A percentile compares a stretch with the other conserved stretches of the same genome.
These are phyloP conservation scores for Meripilus lineatus DNA, from an alignment of 1,284 basidiomycete species.

Conservation along the genomic window DNA sequence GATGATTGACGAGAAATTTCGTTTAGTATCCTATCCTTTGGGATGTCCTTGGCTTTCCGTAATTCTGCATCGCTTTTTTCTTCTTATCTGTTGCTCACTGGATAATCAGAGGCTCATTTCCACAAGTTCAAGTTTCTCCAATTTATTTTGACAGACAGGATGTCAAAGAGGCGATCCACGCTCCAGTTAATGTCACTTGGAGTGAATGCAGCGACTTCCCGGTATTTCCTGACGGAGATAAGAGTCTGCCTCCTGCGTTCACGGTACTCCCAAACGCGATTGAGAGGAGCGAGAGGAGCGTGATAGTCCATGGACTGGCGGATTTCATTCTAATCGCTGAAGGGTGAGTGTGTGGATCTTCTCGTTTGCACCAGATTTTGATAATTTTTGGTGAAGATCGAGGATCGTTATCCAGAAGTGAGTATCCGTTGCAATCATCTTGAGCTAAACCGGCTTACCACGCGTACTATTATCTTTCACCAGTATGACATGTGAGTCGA, in stretches of 20 bases:
- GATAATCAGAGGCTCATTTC: constrained; percentile 52
- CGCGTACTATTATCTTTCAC: not conserved
- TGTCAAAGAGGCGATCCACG: constrained; percentile 72
- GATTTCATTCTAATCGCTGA: constrained; percentile 71
- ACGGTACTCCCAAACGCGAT: constrained; percentile 69
- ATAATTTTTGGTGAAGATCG: constrained; percentile 33
- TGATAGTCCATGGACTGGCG: constrained; percentile 68
- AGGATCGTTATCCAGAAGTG: constrained; percentile 67
- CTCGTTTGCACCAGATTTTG: not conserved
- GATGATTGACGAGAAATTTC: constrained; percentile 2
- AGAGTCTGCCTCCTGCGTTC: constrained; percentile 55
- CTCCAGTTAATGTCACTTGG: constrained; percentile 59
- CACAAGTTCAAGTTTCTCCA: constrained; percentile 36
- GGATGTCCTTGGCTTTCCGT: constrained; percentile 79
- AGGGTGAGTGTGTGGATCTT: constrained; percentile 44
- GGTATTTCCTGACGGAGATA: constrained; percentile 60
- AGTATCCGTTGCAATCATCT: constrained; percentile 16
- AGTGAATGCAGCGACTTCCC: constrained; percentile 53
- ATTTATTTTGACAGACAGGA: constrained; percentile 67
- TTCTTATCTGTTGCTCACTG: not conserved
- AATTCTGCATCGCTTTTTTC: constrained; percentile 16
- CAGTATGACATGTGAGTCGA: constrained; percentile 64
- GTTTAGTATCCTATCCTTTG: constrained; percentile 52
- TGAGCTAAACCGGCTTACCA: not conserved
- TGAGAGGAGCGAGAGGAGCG: constrained; percentile 65